Evolutionary conservation across 495 filamentous ascomycete genomes (phyloP).

Genomic region (Podospora comata): DNA sequence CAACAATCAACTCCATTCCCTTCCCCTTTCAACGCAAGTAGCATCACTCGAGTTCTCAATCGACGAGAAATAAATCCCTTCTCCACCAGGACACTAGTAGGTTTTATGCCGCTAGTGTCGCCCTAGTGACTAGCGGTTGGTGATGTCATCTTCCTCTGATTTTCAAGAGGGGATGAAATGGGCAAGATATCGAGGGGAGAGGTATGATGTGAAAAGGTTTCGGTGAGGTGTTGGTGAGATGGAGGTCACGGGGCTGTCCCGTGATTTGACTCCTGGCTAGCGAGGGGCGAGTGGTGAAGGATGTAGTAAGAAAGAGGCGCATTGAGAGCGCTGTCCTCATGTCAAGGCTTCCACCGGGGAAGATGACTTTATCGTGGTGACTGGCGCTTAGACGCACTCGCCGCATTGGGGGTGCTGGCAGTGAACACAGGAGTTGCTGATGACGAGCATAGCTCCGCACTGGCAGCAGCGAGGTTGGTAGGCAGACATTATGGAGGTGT

Average conservation of each 20-base stretch:
- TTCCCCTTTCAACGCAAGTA: neutral
- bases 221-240: neutral
- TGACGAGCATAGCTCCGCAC: slow-evolving; percentile 48
- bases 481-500: slow-evolving; percentile 28
- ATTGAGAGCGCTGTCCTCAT: too few species aligned
- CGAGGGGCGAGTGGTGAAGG: too few species aligned
- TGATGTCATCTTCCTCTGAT: neutral
- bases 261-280: neutral
- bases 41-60: neutral
- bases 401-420: slow-evolving; percentile 45
- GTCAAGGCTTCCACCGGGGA: too few species aligned
- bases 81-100: neutral
- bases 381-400: slow-evolving; percentile 37
- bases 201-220: neutral
- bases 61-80: neutral
- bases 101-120: neutral
- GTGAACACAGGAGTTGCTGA: slow-evolving; percentile 44
- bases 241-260: neutral
- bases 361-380: neutral
- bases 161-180: neutral
- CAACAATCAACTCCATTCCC: neutral
- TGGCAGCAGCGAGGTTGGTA: slow-evolving; percentile 48
- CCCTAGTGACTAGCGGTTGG: neutral
- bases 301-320: too few species aligned
- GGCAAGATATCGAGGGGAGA: neutral